Evolutionary conservation across 2,329 filamentous ascomycete species (phyloP).

Genomic region (Phaeosphaeriaceae sp.): DNA sequence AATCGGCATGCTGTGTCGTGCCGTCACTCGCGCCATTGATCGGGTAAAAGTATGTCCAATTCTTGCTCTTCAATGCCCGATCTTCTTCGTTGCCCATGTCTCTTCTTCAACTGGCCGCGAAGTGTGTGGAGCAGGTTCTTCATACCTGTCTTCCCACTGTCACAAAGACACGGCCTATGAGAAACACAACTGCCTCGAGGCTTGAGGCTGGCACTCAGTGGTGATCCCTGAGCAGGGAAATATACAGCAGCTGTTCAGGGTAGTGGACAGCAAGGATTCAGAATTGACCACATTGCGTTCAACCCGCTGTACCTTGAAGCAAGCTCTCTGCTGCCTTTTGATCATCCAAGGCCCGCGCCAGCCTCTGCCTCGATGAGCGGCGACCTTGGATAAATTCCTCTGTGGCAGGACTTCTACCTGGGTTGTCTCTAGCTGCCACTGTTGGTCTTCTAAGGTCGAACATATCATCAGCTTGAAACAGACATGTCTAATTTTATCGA

Average conservation of each 20-base stretch:
- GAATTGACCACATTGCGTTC: not conserved
- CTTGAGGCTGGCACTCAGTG: not conserved
- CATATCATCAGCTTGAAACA: too few species aligned
- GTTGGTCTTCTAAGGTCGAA: not conserved
- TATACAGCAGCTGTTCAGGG: not conserved
- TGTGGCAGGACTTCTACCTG: not conserved
- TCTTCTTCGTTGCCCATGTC: not conserved
- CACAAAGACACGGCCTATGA: not conserved
- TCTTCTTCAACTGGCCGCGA: not conserved
- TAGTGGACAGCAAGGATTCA: not conserved
- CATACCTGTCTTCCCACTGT: not conserved
- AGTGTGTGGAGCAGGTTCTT: not conserved
- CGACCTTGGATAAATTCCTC: not conserved
- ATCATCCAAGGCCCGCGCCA: not conserved
- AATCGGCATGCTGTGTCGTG: not conserved
- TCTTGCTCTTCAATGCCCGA: not conserved
- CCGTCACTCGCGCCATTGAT: not conserved
- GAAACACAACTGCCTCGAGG: not conserved
- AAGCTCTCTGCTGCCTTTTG: too few species aligned
- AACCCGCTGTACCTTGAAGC: too few species aligned
- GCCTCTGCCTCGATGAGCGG: not conserved
- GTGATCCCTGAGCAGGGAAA: slow-evolving; percentile 1
- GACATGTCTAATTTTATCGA: too few species aligned
- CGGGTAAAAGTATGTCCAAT: not conserved
- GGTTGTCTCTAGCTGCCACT: not conserved